Conservation (phyloP, 163 green algal genomes). For the Chlamydomonas reinhardtii region DNA sequence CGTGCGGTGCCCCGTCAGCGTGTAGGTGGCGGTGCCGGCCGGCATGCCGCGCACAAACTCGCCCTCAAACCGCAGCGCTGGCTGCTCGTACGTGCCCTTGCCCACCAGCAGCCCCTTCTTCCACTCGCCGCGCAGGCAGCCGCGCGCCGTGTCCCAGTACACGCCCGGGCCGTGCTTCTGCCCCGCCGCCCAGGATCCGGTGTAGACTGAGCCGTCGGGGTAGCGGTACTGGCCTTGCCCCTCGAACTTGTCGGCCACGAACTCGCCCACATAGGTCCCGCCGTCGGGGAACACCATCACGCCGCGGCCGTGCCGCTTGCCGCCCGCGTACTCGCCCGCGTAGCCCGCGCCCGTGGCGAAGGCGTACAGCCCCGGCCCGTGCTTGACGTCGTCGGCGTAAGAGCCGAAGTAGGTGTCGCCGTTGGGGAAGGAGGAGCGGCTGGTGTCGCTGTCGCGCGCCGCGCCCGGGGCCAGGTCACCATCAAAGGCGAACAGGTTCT, state of each 20-base stretch:
- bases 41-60: conserved; percentile 72
- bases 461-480: conserved; percentile 50
- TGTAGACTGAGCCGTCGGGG: conserved; percentile 76
- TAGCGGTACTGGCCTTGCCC: conserved; percentile 76
- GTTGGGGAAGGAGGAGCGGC: conserved; percentile 64
- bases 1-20: conserved; percentile 59
- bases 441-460: conserved; percentile 41
- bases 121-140: conserved; percentile 77
- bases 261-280: conserved; percentile 72
- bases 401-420: conserved; percentile 79
- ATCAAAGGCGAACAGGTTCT: conserved; percentile 71
- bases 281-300: conserved; percentile 77
- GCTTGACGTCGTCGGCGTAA: conserved; percentile 70
- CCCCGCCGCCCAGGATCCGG: conserved; percentile 70
- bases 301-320: conserved; percentile 71
- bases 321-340: conserved; percentile 63
- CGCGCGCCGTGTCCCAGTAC: conserved; percentile 76
- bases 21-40: conserved; percentile 73
- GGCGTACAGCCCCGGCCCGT: conserved; percentile 75
- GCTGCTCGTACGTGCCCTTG: conserved; percentile 72
- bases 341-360: conserved; percentile 73
- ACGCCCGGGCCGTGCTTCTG: conserved; percentile 75
- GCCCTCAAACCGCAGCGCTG: conserved; percentile 66
- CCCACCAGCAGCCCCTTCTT: conserved; percentile 67
- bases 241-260: conserved; percentile 77